Percentiles rank a stretch among this genome's conserved stretches.
These are phyloP conservation scores for Cladorrhinum samala DNA, from an alignment of 495 filamentous ascomycete species.

Conservation along the genomic window DNA sequence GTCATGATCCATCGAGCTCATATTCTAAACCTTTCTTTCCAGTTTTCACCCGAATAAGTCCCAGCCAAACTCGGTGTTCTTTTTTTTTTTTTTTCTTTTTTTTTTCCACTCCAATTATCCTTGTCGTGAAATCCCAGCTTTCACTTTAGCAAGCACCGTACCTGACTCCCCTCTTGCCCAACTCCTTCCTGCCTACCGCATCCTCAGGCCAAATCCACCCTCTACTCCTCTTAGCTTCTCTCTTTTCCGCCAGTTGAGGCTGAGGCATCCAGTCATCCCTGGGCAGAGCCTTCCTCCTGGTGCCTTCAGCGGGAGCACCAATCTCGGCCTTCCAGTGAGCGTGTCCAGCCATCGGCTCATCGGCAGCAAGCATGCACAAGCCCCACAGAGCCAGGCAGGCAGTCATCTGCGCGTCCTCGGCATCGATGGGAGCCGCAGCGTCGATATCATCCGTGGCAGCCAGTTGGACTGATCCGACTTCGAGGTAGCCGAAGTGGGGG, in stretches of 20 bases:
- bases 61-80: not conserved
- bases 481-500: conserved; percentile 79
- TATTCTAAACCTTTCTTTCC: not conserved
- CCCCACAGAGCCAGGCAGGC: conserved; percentile 48
- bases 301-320: conserved; percentile 72
- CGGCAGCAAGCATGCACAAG: conserved; percentile 72
- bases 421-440: conserved; percentile 7
- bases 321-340: conserved; percentile 68
- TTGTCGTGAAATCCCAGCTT: not conserved
- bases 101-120: not conserved
- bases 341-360: conserved; percentile 61
- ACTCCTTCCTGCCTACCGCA: conserved; percentile 46
- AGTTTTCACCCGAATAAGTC: not conserved
- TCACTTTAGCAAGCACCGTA: conserved; percentile 36
- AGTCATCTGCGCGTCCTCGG: conserved; percentile 48
- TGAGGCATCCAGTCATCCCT: conserved; percentile 85
- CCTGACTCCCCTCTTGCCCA: conserved; percentile 51
- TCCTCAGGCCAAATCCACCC: conserved; percentile 86
- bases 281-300: conserved; percentile 60
- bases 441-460: conserved; percentile 26
- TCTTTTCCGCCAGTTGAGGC: conserved; percentile 72
- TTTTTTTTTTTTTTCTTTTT: not conserved
- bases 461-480: conserved; percentile 60
- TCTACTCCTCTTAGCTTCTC: conserved; percentile 72
- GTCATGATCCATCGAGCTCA: not conserved